These are phyloP conservation scores for Wickerhamomyces sp. DNA, from an alignment of 1,139 yeast species.

Conservation along the genomic window DNA sequence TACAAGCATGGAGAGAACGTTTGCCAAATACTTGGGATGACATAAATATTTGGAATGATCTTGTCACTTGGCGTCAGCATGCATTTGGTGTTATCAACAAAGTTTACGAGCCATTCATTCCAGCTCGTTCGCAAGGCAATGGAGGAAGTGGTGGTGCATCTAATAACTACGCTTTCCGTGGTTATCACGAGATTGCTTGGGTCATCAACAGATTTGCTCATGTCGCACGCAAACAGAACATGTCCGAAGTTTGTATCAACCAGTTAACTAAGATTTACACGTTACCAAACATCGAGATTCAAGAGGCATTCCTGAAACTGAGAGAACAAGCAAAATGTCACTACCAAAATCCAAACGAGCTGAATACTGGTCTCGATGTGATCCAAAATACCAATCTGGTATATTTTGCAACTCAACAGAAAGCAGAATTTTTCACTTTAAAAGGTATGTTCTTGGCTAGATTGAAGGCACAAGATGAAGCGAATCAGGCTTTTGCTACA, in stretches of 20 bases:
- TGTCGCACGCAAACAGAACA: conserved; percentile 92
- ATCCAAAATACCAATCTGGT: conserved; percentile 94
- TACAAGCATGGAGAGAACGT: conserved; percentile 98
- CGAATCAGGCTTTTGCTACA: conserved; percentile 95
- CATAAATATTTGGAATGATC: conserved; percentile 94
- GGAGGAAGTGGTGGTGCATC: conserved; percentile 68
- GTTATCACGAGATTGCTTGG: conserved; percentile 99
- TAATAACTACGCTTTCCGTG: conserved; percentile 91
- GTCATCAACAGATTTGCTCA: conserved; percentile 97
- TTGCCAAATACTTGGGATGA: conserved; percentile 97
- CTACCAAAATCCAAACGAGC: conserved; percentile 79
- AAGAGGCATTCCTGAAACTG: conserved; percentile 91
- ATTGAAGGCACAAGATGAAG: conserved; percentile 85
- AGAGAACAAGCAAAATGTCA: conserved; percentile 98
- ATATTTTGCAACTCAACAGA: conserved; percentile 94
- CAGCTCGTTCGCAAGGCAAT: conserved; percentile 73
- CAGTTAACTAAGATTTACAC: conserved; percentile 93
- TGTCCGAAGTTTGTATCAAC: conserved; percentile 94
- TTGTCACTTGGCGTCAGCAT: conserved; percentile 98
- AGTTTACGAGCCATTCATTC: conserved; percentile 89
- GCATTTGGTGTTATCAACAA: conserved; percentile 96
- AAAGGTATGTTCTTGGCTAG: conserved; percentile 98
- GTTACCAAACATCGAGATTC: conserved; percentile 94
- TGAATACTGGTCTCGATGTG: conserved; percentile 93
- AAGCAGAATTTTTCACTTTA: conserved; percentile 94